A percentile compares a stretch with the other conserved stretches of the same genome.
These are phyloP conservation scores for Lotus japonicus DNA, from an alignment of 306 rosid species.

Conservation along the genomic window DNA sequence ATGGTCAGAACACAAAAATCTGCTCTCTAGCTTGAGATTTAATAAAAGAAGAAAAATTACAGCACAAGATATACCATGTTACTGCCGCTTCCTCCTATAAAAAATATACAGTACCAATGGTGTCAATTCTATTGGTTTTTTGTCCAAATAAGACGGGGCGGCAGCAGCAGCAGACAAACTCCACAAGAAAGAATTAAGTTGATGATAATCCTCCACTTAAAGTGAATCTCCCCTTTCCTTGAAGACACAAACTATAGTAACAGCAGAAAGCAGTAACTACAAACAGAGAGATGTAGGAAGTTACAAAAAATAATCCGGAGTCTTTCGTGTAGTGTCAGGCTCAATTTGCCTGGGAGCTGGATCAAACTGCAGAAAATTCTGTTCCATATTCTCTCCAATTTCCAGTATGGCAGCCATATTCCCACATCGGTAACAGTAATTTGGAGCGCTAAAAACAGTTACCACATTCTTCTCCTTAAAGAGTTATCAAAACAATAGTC, in stretches of 20 bases:
- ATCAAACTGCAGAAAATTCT: slow-evolving; percentile 97
- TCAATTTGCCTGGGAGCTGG: slow-evolving; percentile 98
- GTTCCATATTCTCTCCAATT: slow-evolving; percentile 96
- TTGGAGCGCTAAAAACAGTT: slow-evolving; percentile 97
- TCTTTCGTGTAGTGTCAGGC: slow-evolving; percentile 96
- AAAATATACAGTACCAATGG: slow-evolving; percentile 72
- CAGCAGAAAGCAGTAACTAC: slow-evolving; percentile 60
- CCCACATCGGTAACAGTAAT: slow-evolving; percentile 95
- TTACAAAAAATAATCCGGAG: slow-evolving; percentile 98
- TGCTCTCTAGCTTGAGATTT: slow-evolving; percentile 37
- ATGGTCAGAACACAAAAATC: slow-evolving; percentile 32
- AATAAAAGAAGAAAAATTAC: slow-evolving; percentile 27
- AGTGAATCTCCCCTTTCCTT: slow-evolving; percentile 46
- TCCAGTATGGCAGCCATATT: slow-evolving; percentile 99
- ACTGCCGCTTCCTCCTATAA: slow-evolving; percentile 55
- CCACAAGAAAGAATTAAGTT: slow-evolving; percentile 73
- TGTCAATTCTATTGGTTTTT: slow-evolving; percentile 54
- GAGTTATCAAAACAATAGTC: slow-evolving; percentile 20
- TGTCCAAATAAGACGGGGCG: slow-evolving; percentile 51
- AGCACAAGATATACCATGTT: slow-evolving; percentile 60
- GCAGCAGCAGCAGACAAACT: slow-evolving; percentile 51
- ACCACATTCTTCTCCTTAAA: slow-evolving; percentile 94
- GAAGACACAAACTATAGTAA: slow-evolving; percentile 69
- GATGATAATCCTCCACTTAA: slow-evolving; percentile 57
- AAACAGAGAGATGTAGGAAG: slow-evolving; percentile 39